These are phyloP conservation scores for Aureoboletus auriporus DNA, from an alignment of 768 basidiomycete genomes.

Conservation along the genomic window DNA sequence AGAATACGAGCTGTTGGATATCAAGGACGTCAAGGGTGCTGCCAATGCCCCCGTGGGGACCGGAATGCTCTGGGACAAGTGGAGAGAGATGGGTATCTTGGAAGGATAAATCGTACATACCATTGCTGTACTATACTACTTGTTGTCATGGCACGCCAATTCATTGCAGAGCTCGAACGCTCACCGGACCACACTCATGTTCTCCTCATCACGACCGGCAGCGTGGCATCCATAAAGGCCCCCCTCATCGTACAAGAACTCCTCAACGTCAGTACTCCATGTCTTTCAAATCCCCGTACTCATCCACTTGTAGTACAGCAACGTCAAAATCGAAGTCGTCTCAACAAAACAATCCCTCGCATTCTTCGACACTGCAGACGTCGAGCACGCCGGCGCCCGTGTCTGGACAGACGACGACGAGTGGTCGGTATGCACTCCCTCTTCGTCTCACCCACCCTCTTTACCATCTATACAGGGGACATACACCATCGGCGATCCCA, in stretches of 20 bases:
- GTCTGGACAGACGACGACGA: slow-evolving; percentile 93
- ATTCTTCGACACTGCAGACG: slow-evolving; percentile 62
- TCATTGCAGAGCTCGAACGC: slow-evolving; percentile 28
- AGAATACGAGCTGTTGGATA: slow-evolving; percentile 88
- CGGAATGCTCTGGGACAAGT: slow-evolving; percentile 81
- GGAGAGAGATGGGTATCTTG: slow-evolving; percentile 82
- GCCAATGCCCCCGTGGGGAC: slow-evolving; percentile 60
- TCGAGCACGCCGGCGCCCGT: slow-evolving; percentile 60
- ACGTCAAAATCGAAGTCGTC: slow-evolving; percentile 79
- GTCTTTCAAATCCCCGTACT: background rate
- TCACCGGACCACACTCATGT: slow-evolving; percentile 46
- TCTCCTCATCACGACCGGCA: slow-evolving; percentile 86
- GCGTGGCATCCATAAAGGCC: slow-evolving; percentile 91
- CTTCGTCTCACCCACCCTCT: background rate
- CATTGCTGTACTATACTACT: slow-evolving; percentile 13
- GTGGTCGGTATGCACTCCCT: slow-evolving; percentile 64
- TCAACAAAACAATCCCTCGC: slow-evolving; percentile 73
- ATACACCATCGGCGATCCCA: slow-evolving; percentile 82
- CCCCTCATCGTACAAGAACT: slow-evolving; percentile 84
- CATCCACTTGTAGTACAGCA: slow-evolving; percentile 48
- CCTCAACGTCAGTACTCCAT: slow-evolving; percentile 49
- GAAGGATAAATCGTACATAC: slow-evolving; percentile 31
- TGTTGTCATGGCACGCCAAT: slow-evolving; percentile 13
- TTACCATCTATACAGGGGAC: slow-evolving; percentile 43
- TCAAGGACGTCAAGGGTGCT: slow-evolving; percentile 81